A percentile compares a stretch with the other conserved stretches of the same genome.
Evolutionary conservation across 164 flowering plant genomes (phyloP).

Genomic region (Magnolia kwangsiensis): DNA sequence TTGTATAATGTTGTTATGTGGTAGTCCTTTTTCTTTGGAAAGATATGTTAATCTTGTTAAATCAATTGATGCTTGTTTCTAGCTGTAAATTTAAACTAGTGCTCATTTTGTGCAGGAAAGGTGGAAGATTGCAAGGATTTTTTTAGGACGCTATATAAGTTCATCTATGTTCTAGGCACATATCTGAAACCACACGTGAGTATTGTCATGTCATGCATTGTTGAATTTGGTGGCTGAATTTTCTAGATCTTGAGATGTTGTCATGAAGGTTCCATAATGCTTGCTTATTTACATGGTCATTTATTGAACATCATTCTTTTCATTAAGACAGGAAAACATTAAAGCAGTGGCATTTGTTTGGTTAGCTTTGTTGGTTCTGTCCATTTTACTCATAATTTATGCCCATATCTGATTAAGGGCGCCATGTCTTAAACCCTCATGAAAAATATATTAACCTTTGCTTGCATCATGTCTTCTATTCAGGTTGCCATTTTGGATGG

Average conservation of each 20-base stretch:
- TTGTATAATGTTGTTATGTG: too few relatives aligned
- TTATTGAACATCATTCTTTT: slow-evolving; percentile 3
- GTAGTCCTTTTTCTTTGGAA: too few relatives aligned
- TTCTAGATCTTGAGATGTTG: neutral
- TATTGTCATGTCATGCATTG: slow-evolving; percentile 3
- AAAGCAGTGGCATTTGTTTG: neutral
- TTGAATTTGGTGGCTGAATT: neutral
- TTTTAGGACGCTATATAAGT: slow-evolving; percentile 59
- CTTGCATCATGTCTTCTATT: slow-evolving; percentile 6
- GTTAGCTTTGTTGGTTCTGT: neutral
- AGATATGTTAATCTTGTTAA: neutral
- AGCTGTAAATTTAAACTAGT: neutral
- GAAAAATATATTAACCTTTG: neutral
- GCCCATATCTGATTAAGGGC: neutral
- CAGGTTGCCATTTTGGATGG: slow-evolving; percentile 92
- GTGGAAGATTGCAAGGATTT: slow-evolving; percentile 71
- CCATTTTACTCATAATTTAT: neutral
- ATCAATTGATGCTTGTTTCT: neutral
- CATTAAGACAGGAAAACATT: neutral
- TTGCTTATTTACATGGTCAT: slow-evolving; percentile 3
- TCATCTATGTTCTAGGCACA: slow-evolving; percentile 79
- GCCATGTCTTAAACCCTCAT: neutral
- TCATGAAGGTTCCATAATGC: neutral
- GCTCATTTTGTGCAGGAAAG: slow-evolving; percentile 50
- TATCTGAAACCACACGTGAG: slow-evolving; percentile 87